Evolutionary conservation across 305 asterid genomes (phyloP).

Genomic region (Fraxinus ornus): DNA sequence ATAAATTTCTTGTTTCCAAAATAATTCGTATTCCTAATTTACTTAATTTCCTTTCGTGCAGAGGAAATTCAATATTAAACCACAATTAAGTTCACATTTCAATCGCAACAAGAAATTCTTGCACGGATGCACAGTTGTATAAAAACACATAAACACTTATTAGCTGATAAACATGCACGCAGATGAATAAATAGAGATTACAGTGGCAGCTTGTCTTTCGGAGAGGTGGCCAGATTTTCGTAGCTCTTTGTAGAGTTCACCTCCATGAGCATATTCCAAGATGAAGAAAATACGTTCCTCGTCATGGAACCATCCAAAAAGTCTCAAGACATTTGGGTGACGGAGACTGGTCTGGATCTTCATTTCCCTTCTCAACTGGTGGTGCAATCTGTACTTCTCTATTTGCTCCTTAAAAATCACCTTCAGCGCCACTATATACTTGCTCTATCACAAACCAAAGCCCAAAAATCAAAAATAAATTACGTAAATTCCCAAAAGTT

Average conservation of each 20-base stretch:
- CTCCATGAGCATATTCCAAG: slow-evolving; percentile 79
- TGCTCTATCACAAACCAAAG: slow-evolving; percentile 29
- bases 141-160: not conserved
- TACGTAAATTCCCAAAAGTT: not conserved
- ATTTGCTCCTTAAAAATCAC: slow-evolving; percentile 80
- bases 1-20: not conserved
- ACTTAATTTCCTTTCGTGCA: not conserved
- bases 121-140: not conserved
- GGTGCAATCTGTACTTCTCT: slow-evolving; percentile 65
- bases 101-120: not conserved
- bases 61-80: not conserved
- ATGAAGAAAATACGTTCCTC: slow-evolving; percentile 63
- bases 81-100: not conserved
- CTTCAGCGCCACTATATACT: slow-evolving; percentile 79
- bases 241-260: slow-evolving; percentile 74
- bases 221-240: slow-evolving; percentile 52
- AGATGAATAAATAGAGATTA: slow-evolving; percentile 9
- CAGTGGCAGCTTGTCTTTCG: slow-evolving; percentile 79
- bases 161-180: not conserved
- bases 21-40: not conserved
- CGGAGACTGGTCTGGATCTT: slow-evolving; percentile 72
- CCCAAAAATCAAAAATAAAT: not conserved
- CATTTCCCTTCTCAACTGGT: slow-evolving; percentile 85
- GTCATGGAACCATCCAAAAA: slow-evolving; percentile 87
- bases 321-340: slow-evolving; percentile 79